A percentile compares a stretch with the other conserved stretches of the same genome.
phyloP scores from a whole-genome alignment of 164 flowering plant species.

The Annona squamosa region DNA sequence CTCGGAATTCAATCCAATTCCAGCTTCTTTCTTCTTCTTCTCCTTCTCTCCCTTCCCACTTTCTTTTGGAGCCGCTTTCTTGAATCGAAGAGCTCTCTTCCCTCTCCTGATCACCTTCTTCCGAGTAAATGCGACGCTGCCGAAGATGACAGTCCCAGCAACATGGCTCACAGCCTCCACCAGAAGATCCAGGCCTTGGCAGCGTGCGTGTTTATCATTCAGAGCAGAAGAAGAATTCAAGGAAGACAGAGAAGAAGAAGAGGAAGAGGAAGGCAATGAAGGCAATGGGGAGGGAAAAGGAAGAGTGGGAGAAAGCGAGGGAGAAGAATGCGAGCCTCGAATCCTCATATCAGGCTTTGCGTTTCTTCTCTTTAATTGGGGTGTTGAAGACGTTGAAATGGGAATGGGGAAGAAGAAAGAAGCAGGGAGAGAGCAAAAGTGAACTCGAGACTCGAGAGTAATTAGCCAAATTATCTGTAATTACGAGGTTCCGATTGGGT shows the following conservation, averaged over 20 bases:
- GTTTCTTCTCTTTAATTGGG: too few species aligned
- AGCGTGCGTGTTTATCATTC: constrained; percentile 14
- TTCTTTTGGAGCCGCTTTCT: constrained; percentile 12
- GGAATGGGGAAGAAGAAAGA: neutral
- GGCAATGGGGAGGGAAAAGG: constrained; percentile 19
- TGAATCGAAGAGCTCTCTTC: constrained; percentile 24
- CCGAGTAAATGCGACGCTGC: constrained; percentile 40
- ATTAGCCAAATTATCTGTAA: neutral
- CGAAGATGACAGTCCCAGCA: constrained; percentile 30
- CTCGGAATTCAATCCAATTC: constrained; percentile 15
- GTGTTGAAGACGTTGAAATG: neutral
- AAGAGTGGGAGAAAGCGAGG: constrained; percentile 15
- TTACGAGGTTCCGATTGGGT: neutral
- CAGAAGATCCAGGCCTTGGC: constrained; percentile 47
- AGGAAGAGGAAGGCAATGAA: constrained; percentile 2
- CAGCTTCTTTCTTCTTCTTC: constrained; percentile 1
- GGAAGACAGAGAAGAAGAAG: constrained; percentile 8
- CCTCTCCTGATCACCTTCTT: constrained; percentile 36
- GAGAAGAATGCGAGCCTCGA: constrained; percentile 19
- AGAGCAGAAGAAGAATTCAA: constrained; percentile 16
- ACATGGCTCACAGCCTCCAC: constrained; percentile 35
- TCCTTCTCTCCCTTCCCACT: constrained; percentile 9
- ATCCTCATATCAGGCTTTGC: constrained; percentile 14
- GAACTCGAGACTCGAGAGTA: neutral
- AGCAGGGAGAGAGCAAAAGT: neutral